These are phyloP conservation scores for Yamadazyma sp. DNA, from an alignment of 805 yeast species.

Conservation along the genomic window DNA sequence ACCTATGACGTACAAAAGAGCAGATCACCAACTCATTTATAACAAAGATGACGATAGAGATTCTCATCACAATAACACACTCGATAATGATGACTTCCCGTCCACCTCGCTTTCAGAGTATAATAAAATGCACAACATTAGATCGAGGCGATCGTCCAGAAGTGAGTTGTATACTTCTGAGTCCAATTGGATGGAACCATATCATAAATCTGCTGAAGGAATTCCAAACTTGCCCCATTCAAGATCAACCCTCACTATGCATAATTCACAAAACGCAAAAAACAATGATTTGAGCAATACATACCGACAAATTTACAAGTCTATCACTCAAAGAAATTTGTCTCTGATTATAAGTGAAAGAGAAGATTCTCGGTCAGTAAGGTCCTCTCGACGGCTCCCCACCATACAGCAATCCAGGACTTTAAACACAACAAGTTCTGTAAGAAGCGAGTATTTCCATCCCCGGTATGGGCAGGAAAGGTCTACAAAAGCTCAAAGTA, in stretches of 20 bases:
- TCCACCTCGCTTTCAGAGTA: conserved; percentile 38
- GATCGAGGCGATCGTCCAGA: conserved; percentile 38
- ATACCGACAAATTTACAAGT: conserved; percentile 35
- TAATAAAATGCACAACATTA: conserved; percentile 22
- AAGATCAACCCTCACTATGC: conserved; percentile 26
- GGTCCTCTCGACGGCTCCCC: conserved; percentile 16
- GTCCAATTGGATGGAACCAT: conserved; percentile 55
- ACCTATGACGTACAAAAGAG: conserved; percentile 12
- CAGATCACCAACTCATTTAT: not conserved
- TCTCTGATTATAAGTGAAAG: conserved; percentile 16
- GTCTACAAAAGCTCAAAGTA: not conserved
- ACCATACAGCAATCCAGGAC: conserved; percentile 16
- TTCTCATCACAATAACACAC: not conserved
- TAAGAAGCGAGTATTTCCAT: conserved; percentile 4
- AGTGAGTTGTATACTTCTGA: conserved; percentile 45
- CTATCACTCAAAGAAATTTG: conserved; percentile 36
- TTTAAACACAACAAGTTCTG: conserved; percentile 5
- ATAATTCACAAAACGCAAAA: conserved; percentile 14
- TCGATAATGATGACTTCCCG: conserved; percentile 26
- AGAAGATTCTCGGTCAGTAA: conserved; percentile 17
- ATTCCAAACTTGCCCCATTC: conserved; percentile 15
- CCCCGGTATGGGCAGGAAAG: not conserved
- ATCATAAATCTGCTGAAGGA: conserved; percentile 2
- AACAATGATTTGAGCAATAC: conserved; percentile 28
- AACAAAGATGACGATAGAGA: conserved; percentile 1